These are phyloP conservation scores for Apiospora phragmitis DNA, from an alignment of 2,329 filamentous ascomycete genomes.

Conservation along the genomic window DNA sequence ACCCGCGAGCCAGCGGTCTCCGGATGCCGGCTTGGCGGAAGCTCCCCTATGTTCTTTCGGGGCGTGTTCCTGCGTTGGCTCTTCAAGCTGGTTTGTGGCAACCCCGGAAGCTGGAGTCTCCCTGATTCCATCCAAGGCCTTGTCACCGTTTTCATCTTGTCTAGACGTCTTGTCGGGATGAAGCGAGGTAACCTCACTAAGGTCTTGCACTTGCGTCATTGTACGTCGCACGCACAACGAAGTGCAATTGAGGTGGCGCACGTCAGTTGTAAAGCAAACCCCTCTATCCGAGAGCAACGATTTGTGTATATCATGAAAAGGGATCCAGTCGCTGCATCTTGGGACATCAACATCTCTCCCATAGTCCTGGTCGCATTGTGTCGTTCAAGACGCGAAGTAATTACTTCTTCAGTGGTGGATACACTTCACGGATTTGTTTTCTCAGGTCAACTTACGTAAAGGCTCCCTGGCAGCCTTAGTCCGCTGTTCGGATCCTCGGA, in stretches of 20 bases:
- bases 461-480: background rate
- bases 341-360: background rate
- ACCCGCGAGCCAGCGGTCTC: background rate
- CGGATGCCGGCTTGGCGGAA: background rate
- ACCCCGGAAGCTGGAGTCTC: too few relatives aligned
- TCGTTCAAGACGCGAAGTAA: background rate
- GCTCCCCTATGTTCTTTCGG: slow-evolving; percentile 17
- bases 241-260: background rate
- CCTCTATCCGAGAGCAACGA: background rate
- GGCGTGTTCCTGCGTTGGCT: slow-evolving; percentile 20
- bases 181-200: background rate
- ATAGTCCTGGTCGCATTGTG: background rate
- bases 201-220: background rate
- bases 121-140: background rate
- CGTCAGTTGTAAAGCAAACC: background rate
- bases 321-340: background rate
- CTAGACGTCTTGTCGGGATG: background rate
- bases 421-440: background rate
- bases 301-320: background rate
- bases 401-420: background rate
- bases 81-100: background rate
- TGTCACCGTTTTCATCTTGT: background rate
- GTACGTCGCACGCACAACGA: background rate
- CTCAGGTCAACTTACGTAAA: background rate
- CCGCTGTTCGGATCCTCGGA: background rate